These are phyloP conservation scores for Cystobasidium onofrii DNA, from an alignment of 768 basidiomycete genomes.

Conservation along the genomic window DNA sequence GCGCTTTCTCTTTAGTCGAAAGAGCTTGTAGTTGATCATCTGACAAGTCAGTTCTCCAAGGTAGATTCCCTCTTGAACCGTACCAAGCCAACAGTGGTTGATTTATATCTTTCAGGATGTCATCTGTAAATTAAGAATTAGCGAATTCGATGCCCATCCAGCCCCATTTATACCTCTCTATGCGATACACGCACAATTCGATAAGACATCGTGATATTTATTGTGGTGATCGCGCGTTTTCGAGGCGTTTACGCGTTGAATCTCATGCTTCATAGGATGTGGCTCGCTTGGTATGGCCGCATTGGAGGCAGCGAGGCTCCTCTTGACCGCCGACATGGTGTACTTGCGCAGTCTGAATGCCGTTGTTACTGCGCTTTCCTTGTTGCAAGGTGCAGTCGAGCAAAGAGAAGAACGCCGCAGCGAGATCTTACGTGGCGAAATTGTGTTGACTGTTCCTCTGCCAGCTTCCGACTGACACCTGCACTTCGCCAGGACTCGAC, in stretches of 20 bases:
- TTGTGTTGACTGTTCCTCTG: neutral
- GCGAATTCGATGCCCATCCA: too few relatives aligned
- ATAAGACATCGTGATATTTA: conserved; percentile 14
- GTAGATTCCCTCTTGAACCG: conserved; percentile 61
- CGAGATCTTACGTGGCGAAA: neutral
- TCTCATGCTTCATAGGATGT: neutral
- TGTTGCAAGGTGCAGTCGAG: neutral
- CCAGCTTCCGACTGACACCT: neutral
- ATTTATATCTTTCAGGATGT: conserved; percentile 14
- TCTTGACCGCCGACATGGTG: conserved; percentile 31
- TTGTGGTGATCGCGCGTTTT: conserved; percentile 17
- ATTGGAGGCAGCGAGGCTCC: neutral
- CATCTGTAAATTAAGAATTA: neutral
- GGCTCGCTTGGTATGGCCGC: neutral
- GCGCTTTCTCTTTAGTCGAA: conserved; percentile 58
- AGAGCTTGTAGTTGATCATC: conserved; percentile 53
- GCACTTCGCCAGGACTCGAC: neutral
- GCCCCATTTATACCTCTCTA: too few relatives aligned
- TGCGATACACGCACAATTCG: neutral
- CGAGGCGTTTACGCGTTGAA: conserved; percentile 11
- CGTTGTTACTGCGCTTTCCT: neutral
- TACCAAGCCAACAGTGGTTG: conserved; percentile 24
- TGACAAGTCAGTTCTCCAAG: conserved; percentile 64
- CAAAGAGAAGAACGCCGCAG: neutral
- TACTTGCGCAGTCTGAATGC: neutral